Conservation (phyloP, 129 eudicot genomes). For the Helianthus annuus region DNA sequence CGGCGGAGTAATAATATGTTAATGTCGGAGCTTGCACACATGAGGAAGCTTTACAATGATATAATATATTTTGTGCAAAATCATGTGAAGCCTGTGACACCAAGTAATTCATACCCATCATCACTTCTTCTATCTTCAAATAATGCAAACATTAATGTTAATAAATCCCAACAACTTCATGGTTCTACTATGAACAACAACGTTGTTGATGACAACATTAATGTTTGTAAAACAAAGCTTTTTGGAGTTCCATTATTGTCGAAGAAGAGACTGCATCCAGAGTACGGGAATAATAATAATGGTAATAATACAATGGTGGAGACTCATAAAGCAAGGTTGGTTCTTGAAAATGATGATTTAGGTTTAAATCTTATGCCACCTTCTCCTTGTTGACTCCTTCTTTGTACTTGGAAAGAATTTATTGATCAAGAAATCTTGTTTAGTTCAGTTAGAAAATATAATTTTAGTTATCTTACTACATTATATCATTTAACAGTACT, state of each 20-base stretch:
- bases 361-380: conserved; percentile 97
- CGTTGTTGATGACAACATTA: conserved; percentile 30
- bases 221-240: conserved; percentile 47
- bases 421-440: conserved; percentile 30
- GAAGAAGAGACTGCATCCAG: conserved; percentile 80
- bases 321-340: conserved; percentile 69
- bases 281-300: conserved; percentile 34
- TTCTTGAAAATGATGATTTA: conserved; percentile 76
- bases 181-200: conserved; percentile 13
- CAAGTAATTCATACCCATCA: conserved; percentile 55
- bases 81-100: conserved; percentile 84
- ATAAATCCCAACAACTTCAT: conserved; percentile 8
- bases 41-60: conserved; percentile 87
- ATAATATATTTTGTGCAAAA: conserved; percentile 90
- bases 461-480: not conserved
- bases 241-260: conserved; percentile 79
- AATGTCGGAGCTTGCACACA: conserved; percentile 80
- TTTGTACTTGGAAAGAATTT: conserved; percentile 7
- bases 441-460: conserved; percentile 6
- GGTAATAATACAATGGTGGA: conserved; percentile 38
- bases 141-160: conserved; percentile 14
- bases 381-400: conserved; percentile 49
- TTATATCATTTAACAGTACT: not conserved
- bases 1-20: conserved; percentile 81
- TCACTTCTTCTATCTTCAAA: conserved; percentile 34